Evolutionary conservation across 176 grass and related monocot species (phyloP).

Genomic region (Raddia distichophylla): DNA sequence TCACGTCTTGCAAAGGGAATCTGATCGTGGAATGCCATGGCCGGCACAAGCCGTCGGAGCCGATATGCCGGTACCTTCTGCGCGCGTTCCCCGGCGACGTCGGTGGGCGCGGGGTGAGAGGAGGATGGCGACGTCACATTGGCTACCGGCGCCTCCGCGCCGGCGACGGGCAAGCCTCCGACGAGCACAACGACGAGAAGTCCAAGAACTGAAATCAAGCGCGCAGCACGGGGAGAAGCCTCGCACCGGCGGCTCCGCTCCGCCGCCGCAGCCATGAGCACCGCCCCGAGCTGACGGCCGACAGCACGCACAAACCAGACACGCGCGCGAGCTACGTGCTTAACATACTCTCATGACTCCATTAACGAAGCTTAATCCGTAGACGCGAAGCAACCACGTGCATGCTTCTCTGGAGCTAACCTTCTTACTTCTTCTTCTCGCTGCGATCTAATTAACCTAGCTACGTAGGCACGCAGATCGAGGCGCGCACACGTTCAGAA

Average conservation of each 20-base stretch:
- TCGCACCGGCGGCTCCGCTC: neutral
- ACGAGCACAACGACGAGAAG: neutral
- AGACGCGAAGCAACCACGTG: too few relatives aligned
- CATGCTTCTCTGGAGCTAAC: too few relatives aligned
- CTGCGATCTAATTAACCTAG: too few relatives aligned
- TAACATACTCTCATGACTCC: too few relatives aligned
- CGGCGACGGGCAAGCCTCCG: neutral
- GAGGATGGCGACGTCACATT: neutral
- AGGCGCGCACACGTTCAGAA: too few relatives aligned
- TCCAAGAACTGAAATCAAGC: neutral
- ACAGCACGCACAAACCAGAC: neutral
- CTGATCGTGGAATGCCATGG: neutral
- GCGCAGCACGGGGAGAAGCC: neutral
- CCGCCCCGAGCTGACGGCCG: neutral
- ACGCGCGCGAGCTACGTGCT: too few relatives aligned
- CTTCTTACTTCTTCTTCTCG: too few relatives aligned
- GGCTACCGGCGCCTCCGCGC: neutral
- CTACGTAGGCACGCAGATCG: too few relatives aligned
- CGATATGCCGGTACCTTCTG: neutral
- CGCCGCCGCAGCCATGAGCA: conserved; percentile 5
- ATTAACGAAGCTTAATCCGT: too few relatives aligned
- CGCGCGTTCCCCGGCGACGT: neutral
- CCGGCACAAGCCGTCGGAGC: neutral
- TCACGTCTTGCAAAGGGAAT: neutral
- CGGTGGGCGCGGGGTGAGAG: neutral